A percentile compares a stretch with the other conserved stretches of the same genome.
Evolutionary conservation across 2,329 filamentous ascomycete genomes (phyloP).

Genomic region (Bipolaris oryzae): DNA sequence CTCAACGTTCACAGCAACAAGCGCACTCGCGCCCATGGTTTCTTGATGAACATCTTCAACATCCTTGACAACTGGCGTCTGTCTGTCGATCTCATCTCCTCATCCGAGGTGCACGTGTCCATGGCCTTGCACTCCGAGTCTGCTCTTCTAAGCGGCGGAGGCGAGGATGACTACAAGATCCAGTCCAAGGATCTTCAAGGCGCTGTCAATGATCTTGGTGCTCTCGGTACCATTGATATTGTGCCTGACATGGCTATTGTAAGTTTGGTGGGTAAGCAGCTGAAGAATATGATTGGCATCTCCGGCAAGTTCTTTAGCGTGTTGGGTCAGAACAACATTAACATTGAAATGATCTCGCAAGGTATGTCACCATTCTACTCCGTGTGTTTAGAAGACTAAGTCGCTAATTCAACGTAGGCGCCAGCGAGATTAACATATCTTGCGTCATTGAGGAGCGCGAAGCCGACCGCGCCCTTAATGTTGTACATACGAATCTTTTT

Average conservation of each 20-base stretch:
- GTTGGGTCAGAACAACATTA: slow-evolving; percentile 89
- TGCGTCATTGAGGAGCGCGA: slow-evolving; percentile 94
- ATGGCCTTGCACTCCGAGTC: slow-evolving; percentile 89
- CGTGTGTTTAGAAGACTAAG: not conserved
- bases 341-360: slow-evolving; percentile 99
- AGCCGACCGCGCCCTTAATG: slow-evolving; percentile 91
- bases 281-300: slow-evolving; percentile 96
- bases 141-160: slow-evolving; percentile 57
- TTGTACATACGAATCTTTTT: slow-evolving; percentile 95
- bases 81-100: slow-evolving; percentile 95
- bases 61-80: slow-evolving; percentile 86
- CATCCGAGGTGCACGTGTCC: slow-evolving; percentile 94
- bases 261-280: slow-evolving; percentile 89
- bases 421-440: slow-evolving; percentile 98
- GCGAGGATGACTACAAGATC: slow-evolving; percentile 56
- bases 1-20: slow-evolving; percentile 99
- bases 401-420: slow-evolving; percentile 62
- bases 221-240: slow-evolving; percentile 89
- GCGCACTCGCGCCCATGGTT: slow-evolving; percentile 92
- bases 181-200: slow-evolving; percentile 55
- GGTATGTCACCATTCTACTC: slow-evolving; percentile 60
- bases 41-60: slow-evolving; percentile 91
- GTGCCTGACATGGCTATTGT: slow-evolving; percentile 93
- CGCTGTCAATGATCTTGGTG: slow-evolving; percentile 71
- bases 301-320: slow-evolving; percentile 94